Percentiles rank a stretch among this genome's conserved stretches.
Conservation (phyloP, 768 basidiomycete genomes). For the Boletus reticuloceps region DNA sequence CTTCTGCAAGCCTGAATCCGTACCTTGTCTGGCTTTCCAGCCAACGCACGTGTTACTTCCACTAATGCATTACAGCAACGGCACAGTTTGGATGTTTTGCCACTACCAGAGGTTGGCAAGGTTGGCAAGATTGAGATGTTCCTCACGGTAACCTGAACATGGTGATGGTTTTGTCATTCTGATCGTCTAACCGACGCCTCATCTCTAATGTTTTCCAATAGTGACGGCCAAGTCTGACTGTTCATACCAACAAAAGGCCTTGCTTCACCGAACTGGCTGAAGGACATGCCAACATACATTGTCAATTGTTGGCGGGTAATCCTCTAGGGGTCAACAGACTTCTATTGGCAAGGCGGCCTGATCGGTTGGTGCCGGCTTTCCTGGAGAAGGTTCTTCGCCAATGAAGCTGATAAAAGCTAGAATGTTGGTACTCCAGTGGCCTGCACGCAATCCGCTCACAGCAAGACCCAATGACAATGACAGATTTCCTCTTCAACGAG, state of each 20-base stretch:
- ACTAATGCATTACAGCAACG: background rate
- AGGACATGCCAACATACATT: no score
- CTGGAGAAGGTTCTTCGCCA: background rate
- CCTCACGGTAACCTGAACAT: no score
- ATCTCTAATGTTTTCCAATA: no score
- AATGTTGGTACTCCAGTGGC: background rate
- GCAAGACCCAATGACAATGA: background rate
- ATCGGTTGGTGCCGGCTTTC: background rate
- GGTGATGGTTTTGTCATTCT: no score
- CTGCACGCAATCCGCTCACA: background rate
- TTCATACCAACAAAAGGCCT: no score
- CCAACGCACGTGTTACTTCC: constrained; percentile 1
- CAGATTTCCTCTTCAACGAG: background rate
- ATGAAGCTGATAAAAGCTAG: constrained; percentile 12
- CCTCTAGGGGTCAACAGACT: no score
- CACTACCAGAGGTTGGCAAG: constrained; percentile 10
- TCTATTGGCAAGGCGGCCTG: background rate
- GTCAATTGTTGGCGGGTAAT: no score
- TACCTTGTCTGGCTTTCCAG: background rate
- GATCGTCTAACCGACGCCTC: no score
- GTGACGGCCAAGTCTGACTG: background rate
- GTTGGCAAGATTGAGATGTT: background rate
- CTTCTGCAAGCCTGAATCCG: background rate
- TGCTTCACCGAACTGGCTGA: no score
- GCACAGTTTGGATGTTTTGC: background rate